Conservation (phyloP, 2,329 filamentous ascomycete species). For the Aspergillus arachidicola region DNA sequence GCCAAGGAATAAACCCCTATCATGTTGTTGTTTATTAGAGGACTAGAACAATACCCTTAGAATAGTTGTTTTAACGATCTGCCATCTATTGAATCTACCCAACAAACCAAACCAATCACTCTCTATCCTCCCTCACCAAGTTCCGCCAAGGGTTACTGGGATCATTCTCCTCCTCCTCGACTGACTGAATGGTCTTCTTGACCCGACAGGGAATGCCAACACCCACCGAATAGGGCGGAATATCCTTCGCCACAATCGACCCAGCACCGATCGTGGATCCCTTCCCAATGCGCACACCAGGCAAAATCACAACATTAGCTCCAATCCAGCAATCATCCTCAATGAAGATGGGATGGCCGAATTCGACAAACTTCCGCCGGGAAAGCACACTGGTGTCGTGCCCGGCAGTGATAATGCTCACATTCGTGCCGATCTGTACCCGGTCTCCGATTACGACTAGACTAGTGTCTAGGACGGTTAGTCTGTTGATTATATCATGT, state of each 20-base stretch:
- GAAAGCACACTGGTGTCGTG: slow-evolving; percentile 56
- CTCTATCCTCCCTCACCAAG: slow-evolving; percentile 20
- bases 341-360: slow-evolving; percentile 51
- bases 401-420: slow-evolving; percentile 56
- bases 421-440: slow-evolving; percentile 57
- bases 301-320: slow-evolving; percentile 48
- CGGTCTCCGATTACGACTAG: slow-evolving; percentile 57
- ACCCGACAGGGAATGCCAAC: slow-evolving; percentile 31
- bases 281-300: slow-evolving; percentile 46
- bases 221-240: slow-evolving; percentile 35
- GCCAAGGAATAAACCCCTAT: background rate
- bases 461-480: slow-evolving; percentile 56
- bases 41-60: background rate
- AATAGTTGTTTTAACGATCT: background rate
- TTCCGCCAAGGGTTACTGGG: slow-evolving; percentile 25
- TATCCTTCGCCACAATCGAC: slow-evolving; percentile 43
- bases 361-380: slow-evolving; percentile 54
- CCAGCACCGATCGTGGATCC: slow-evolving; percentile 46
- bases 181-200: slow-evolving; percentile 26
- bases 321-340: slow-evolving; percentile 56
- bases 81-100: background rate
- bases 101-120: background rate
- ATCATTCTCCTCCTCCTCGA: slow-evolving; percentile 29
- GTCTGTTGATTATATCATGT: slow-evolving; percentile 45
- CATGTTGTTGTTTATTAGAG: background rate